These are phyloP conservation scores for Aristolochia contorta DNA, from an alignment of 164 flowering plant species.

Conservation along the genomic window DNA sequence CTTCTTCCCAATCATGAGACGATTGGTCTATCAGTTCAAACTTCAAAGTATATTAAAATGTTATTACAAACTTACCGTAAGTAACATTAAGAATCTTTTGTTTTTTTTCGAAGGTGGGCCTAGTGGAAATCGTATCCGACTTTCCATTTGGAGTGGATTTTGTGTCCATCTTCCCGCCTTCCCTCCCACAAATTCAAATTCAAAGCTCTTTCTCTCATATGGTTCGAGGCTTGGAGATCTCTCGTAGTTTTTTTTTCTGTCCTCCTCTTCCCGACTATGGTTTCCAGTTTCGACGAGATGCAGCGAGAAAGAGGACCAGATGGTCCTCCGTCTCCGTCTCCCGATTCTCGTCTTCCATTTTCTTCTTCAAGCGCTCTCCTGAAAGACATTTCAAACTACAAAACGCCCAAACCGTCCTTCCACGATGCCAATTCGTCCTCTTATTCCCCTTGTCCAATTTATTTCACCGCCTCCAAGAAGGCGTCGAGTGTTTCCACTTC, in stretches of 20 bases:
- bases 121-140: neutral
- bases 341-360: slow-evolving; percentile 29
- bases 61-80: too few relatives aligned
- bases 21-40: too few relatives aligned
- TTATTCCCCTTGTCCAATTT: slow-evolving; percentile 29
- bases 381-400: slow-evolving; percentile 72
- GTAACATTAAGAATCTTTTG: too few relatives aligned
- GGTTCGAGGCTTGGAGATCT: too few relatives aligned
- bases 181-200: neutral
- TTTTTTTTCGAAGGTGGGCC: too few relatives aligned
- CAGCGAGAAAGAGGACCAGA: slow-evolving; percentile 1
- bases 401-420: slow-evolving; percentile 52
- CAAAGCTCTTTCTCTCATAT: neutral
- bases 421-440: slow-evolving; percentile 6
- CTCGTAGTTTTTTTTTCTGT: neutral
- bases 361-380: slow-evolving; percentile 19
- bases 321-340: slow-evolving; percentile 13
- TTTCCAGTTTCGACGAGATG: neutral
- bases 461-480: slow-evolving; percentile 65
- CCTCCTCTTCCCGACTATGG: neutral
- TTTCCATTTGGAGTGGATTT: neutral
- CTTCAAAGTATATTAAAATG: too few relatives aligned
- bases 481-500: slow-evolving; percentile 36
- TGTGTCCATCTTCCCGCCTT: neutral
- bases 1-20: too few relatives aligned